phyloP scores from a whole-genome alignment of 257 asterid species.

The Cordia subcordata region DNA sequence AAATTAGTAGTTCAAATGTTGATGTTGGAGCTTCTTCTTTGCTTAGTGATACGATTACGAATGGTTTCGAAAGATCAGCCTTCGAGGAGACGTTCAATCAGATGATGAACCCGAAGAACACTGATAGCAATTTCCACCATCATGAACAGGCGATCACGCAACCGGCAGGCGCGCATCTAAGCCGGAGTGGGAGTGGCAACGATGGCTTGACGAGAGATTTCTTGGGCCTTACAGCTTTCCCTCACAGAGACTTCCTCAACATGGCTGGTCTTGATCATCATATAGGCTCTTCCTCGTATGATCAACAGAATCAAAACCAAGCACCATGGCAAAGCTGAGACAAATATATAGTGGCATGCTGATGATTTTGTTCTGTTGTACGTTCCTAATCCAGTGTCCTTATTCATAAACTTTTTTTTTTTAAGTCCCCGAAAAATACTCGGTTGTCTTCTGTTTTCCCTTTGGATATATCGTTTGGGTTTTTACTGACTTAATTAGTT shows the following conservation, averaged over 20 bases:
- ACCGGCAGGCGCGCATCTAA: conserved; percentile 1
- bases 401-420: background rate
- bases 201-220: conserved; percentile 60
- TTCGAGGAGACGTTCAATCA: background rate
- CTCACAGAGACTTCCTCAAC: conserved; percentile 37
- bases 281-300: conserved; percentile 35
- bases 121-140: conserved; percentile 15
- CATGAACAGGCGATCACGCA: conserved; percentile 10
- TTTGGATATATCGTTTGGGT: too few species aligned
- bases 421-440: background rate
- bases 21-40: background rate
- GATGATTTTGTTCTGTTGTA: background rate
- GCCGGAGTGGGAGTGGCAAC: conserved; percentile 17
- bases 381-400: background rate
- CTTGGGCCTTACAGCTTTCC: conserved; percentile 48
- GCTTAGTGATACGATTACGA: background rate
- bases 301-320: conserved; percentile 26
- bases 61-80: background rate
- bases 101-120: background rate
- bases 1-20: background rate
- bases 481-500: too few species aligned
- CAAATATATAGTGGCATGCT: background rate
- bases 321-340: conserved; percentile 35
- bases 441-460: background rate
- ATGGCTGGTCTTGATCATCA: conserved; percentile 40